Evolutionary conservation across 176 grass and related monocot genomes (phyloP), one percentile per base, ranked within the genome.

Genomic region (Cenchrus purpureus): DNA sequence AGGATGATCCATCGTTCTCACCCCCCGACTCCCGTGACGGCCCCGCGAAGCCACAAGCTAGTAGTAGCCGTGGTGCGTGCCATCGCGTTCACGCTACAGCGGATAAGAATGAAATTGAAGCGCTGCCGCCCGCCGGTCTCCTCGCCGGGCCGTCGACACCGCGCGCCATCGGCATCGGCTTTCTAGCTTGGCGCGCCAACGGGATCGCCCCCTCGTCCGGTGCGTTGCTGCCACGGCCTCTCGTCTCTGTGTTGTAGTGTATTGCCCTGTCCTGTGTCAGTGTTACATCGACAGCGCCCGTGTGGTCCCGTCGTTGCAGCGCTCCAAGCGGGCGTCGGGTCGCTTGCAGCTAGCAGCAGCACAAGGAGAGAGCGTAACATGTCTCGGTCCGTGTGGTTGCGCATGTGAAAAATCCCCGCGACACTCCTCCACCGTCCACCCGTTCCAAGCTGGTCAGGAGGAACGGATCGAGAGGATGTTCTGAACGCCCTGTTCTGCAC

Each of bases 51-150:
- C 2, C 13, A 50, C 74, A 50, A 46, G 5, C 37, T 40, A 40
- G 37, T 4, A 3, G 37, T 40, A 40, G 31, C 31, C 37, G 37
- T 40, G 37, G 37, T 48, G 45, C 25, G 19, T 40, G 74, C 50
- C 34, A 29, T 55, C 64, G n/a, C 49, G 37, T 25, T 16, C 14
- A 64, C 42, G 81, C 81, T 84, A 78, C 87, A 59, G 77, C 22
- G 80, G 89, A 90, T 87, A 90, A 90, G 84, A 79, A 80, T 50
- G 84, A 51, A 71, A 46, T 37, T 31, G 19, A 87, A 62, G n/a
- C 59, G 59, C 59, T 3, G 31, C 76, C 17, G 13, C 19, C 11
- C 1, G 2, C 15, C 67, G 65, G 52, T 6, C 25, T 52, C 12
- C 25, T 52, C 12, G 19, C 0, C 37, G 60, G 65, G 12, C 3